These are phyloP conservation scores for Colletotrichum aenigma DNA, from an alignment of 2,329 filamentous ascomycete species.

Conservation along the genomic window DNA sequence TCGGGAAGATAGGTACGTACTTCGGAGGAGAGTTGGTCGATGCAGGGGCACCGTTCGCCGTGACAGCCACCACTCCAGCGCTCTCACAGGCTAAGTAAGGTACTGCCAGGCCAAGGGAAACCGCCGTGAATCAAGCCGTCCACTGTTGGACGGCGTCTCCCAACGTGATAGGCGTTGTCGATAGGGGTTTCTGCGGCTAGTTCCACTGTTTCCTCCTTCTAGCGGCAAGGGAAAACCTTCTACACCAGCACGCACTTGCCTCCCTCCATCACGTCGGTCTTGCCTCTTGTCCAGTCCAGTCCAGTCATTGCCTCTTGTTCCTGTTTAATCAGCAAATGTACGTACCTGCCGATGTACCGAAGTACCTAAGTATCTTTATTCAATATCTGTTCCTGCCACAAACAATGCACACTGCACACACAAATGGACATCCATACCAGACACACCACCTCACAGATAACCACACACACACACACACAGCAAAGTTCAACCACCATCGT, in stretches of 20 bases:
- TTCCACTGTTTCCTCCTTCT: neutral
- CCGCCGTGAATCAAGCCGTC: neutral
- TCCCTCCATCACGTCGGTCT: neutral
- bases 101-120: neutral
- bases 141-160: neutral
- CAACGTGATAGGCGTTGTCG: neutral
- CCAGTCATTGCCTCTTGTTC: neutral
- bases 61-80: neutral
- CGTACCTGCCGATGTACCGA: neutral
- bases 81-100: neutral
- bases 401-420: neutral
- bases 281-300: neutral
- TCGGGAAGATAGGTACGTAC: neutral
- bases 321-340: neutral
- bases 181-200: constrained; percentile 1
- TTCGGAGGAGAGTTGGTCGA: neutral
- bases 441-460: neutral
- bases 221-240: neutral
- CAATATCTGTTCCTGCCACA: neutral
- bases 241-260: neutral
- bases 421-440: neutral
- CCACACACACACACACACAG: neutral
- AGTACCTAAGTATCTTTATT: neutral
- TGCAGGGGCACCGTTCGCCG: neutral
- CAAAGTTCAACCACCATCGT: neutral